Base-by-base conservation (phyloP, 306 rosid genomes). In the Canavalia ensiformis region DNA sequence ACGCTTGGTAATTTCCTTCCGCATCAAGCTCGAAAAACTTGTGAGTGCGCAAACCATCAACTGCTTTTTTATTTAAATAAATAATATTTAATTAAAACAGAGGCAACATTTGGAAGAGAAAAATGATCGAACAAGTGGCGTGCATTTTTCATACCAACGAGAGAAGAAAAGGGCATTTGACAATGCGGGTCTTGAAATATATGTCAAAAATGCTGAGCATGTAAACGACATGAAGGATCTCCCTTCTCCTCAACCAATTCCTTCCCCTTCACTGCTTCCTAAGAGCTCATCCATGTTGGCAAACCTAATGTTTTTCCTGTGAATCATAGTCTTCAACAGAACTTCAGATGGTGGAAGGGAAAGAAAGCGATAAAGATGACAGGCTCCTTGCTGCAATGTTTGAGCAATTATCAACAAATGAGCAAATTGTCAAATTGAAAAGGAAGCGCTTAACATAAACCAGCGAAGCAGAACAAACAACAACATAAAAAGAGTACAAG, bases 171-270 rank as follows among this genome's bases (percentile, higher is more conserved):
- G 91, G 90, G 33, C 98, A 95, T 58, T 89, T 94, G 47, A 94
- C 98, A 76, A 94, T 87, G 78, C 97, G 98, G 31, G 88, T 77
- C 84, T 94, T 94, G 88, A 94, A 94, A 82, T 94, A 94, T 37
- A 94, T 94, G 58, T 94, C 98, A 83, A 94, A 91, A 81, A 94
- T 94, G 84, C 98, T 94, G 70, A 94, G 91, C 97, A 94, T 90
- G 60, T 90, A 94, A 60, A 94, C 89, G 47, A 97, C 97, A 77
- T 94, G 98, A 28, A 94, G 97, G 62, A 88, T 77, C 87, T 92
- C 98, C 34, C 89, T 86, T 75, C 89, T 84, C 83, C 86, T 84
- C 81, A 90, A 64, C 95, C 94, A 84, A 63, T 81, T 89, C n/a
- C 83, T 35, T 76, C 88, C 78, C 68, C 75, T 0, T 69, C 82